Evolutionary conservation across 768 basidiomycete species (phyloP).

Genomic region (Boletus tomentosulus): DNA sequence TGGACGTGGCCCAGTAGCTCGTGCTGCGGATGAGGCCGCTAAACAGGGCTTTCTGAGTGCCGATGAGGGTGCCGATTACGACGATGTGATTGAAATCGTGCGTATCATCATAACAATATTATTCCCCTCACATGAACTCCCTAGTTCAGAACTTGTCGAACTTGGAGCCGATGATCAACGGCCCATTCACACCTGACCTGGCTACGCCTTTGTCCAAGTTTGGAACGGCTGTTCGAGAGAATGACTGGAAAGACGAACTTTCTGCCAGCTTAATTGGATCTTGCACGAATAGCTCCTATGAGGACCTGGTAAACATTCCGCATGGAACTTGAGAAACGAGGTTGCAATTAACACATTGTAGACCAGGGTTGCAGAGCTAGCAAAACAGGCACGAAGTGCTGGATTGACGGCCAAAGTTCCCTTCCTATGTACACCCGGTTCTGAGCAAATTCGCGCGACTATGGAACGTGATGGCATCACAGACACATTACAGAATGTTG

Average conservation of each 20-base stretch:
- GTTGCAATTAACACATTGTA: slow-evolving; percentile 28
- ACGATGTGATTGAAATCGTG: slow-evolving; percentile 92
- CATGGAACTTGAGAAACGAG: background rate
- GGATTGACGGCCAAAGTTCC: slow-evolving; percentile 82
- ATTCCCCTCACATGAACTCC: background rate
- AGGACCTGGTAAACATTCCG: slow-evolving; percentile 68
- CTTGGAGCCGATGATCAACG: slow-evolving; percentile 90
- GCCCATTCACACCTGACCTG: slow-evolving; percentile 96
- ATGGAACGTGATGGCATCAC: slow-evolving; percentile 94
- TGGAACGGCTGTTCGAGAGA: slow-evolving; percentile 68
- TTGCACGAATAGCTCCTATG: slow-evolving; percentile 99
- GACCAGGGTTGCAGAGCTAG: slow-evolving; percentile 91
- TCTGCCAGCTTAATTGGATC: slow-evolving; percentile 93
- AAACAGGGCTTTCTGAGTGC: slow-evolving; percentile 71
- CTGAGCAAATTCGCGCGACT: slow-evolving; percentile 95
- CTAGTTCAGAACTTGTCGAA: slow-evolving; percentile 71
- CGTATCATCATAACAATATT: slow-evolving; percentile 22
- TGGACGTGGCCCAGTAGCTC: slow-evolving; percentile 79
- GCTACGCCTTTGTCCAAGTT: slow-evolving; percentile 93
- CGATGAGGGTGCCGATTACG: slow-evolving; percentile 88
- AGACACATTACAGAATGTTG: slow-evolving; percentile 74
- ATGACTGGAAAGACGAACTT: slow-evolving; percentile 92
- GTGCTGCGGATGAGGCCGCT: slow-evolving; percentile 82
- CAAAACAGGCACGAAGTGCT: slow-evolving; percentile 79
- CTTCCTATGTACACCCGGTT: slow-evolving; percentile 85